Conservation (phyloP, 1,284 basidiomycete genomes). For the Stereum hirsutum region DNA sequence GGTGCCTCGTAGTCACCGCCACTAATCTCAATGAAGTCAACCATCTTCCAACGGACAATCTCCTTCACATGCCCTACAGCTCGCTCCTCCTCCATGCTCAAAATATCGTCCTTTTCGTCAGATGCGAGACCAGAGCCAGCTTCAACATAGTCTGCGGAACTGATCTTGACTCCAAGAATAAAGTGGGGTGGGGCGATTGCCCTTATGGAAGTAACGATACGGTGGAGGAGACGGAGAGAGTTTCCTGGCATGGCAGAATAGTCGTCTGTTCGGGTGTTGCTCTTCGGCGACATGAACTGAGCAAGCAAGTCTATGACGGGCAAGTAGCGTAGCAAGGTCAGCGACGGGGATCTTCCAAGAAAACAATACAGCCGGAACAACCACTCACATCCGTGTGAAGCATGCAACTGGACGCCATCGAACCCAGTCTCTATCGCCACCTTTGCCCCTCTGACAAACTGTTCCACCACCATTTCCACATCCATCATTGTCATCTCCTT, state of each 20-base stretch:
- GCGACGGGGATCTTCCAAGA: too few species aligned
- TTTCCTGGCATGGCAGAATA: slow-evolving; percentile 45
- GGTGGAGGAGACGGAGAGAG: slow-evolving; percentile 53
- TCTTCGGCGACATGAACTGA: slow-evolving; percentile 78
- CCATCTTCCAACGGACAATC: slow-evolving; percentile 52
- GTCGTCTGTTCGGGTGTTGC: slow-evolving; percentile 58
- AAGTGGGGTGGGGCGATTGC: slow-evolving; percentile 50
- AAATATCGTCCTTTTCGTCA: slow-evolving; percentile 10
- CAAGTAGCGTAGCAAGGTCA: slow-evolving; percentile 5
- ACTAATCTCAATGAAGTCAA: slow-evolving; percentile 84
- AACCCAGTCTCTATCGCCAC: slow-evolving; percentile 70
- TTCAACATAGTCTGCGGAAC: slow-evolving; percentile 75
- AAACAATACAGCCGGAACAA: not conserved
- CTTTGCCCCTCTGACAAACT: slow-evolving; percentile 65
- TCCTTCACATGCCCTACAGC: slow-evolving; percentile 57
- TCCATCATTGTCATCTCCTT: slow-evolving; percentile 49
- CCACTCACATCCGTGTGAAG: slow-evolving; percentile 77
- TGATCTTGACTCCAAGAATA: slow-evolving; percentile 80
- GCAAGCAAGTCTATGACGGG: slow-evolving; percentile 64
- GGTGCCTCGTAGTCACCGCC: slow-evolving; percentile 84
- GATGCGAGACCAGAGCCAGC: slow-evolving; percentile 27
- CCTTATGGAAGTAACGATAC: slow-evolving; percentile 58
- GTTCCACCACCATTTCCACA: slow-evolving; percentile 51
- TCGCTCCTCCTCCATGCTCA: slow-evolving; percentile 29
- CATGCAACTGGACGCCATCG: slow-evolving; percentile 87